Base-by-base conservation (phyloP, 495 filamentous ascomycete species). In the Penicillium paradoxum region DNA sequence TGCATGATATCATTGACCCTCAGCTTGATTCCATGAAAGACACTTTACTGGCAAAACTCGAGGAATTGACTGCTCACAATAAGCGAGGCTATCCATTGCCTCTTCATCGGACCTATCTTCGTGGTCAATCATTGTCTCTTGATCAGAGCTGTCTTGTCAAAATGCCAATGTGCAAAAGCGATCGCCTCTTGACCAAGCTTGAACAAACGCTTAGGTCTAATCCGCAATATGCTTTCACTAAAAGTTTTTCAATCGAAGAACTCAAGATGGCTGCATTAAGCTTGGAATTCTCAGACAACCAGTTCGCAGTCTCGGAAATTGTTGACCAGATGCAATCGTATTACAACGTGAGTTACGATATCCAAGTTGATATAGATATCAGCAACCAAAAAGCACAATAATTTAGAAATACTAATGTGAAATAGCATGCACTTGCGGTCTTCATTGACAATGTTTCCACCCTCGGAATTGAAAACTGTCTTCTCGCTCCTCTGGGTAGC, bases 381-480 rank as follows among this genome's bases (percentile, higher is more conserved):
- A 44, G 15, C 7, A 38, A 43, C 51, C 18, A 1, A 9, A 9
- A 10, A 34, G 4, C 15, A 33, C 54, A 34, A 30, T 17, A n/a
- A 21, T 34, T 13, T 25, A 14, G 36, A 24, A 9, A 11, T 48
- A 13, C 32, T 53, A 15, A 40, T 25, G 6, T 37, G 8, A 18
- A 17, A 17, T 51, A 86, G 84, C 77, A 81, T 57, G 77, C 83
- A 0, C 60, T 84, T 46, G 73, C 79, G 54, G 75, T 72, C 0
- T 85, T 88, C 59, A 65, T 84, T n/a, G 82, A 88, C 33, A 80
- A 86, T 38, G 55, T 87, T 22, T 72, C 78, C 14, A 75, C 73
- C 4, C 70, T 83, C 34, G 83, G 76, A 3, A 78, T 85, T 29
- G 83, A 87, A 45, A 70, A 73, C 24, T 80, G 79, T 59, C 72